These are phyloP conservation scores for Fusarium nygamai DNA, from an alignment of 2,329 filamentous ascomycete genomes.

Conservation along the genomic window DNA sequence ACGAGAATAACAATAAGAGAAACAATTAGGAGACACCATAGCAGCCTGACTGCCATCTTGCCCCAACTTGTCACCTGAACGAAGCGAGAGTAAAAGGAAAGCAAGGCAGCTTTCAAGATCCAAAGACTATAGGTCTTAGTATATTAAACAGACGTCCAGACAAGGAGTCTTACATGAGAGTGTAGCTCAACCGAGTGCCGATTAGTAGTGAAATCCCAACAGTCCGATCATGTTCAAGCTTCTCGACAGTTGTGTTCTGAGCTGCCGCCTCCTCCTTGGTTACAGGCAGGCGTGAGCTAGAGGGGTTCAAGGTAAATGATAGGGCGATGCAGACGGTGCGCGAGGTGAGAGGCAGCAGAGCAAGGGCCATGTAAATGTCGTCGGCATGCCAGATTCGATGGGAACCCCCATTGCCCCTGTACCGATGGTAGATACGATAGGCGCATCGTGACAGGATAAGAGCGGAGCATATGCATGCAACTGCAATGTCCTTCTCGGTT, in stretches of 20 bases:
- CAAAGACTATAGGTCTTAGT: slow-evolving; percentile 33
- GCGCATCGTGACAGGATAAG: slow-evolving; percentile 41
- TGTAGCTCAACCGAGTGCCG: slow-evolving; percentile 37
- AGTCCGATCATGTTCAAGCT: slow-evolving; percentile 22
- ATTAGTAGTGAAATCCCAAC: slow-evolving; percentile 36
- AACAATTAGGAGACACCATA: slow-evolving; percentile 37
- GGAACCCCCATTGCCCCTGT: slow-evolving; percentile 36
- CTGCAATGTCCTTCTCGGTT: slow-evolving; percentile 38
- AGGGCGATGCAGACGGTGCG: slow-evolving; percentile 36
- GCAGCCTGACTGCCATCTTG: slow-evolving; percentile 7
- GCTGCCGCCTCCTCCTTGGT: slow-evolving; percentile 24
- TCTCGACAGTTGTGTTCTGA: not conserved
- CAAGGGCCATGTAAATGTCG: slow-evolving; percentile 43
- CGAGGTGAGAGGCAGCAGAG: slow-evolving; percentile 40
- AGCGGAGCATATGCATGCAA: slow-evolving; percentile 36
- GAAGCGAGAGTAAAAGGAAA: slow-evolving; percentile 44
- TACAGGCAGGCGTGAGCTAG: slow-evolving; percentile 7
- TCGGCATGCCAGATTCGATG: slow-evolving; percentile 44
- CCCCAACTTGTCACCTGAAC: slow-evolving; percentile 31
- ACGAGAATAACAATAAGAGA: slow-evolving; percentile 38
- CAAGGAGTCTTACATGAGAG: slow-evolving; percentile 32
- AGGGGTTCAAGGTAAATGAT: slow-evolving; percentile 40
- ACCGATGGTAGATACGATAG: slow-evolving; percentile 38
- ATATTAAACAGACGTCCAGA: not conserved
- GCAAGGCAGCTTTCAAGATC: slow-evolving; percentile 41